Conservation (phyloP, 441 rosid species). For the Gossypium gossypioides region DNA sequence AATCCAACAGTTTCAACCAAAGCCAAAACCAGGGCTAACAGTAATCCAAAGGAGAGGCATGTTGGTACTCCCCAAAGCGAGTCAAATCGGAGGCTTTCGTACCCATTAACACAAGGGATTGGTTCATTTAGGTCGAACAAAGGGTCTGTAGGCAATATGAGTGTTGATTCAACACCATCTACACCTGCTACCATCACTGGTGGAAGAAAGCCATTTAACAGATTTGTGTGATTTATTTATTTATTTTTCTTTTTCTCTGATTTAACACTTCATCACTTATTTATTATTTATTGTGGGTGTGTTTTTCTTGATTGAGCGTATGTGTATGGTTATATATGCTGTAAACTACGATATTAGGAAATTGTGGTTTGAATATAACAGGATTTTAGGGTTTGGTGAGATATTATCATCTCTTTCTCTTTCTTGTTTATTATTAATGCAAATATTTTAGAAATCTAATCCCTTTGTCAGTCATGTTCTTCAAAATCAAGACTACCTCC, state of each 20-base stretch:
- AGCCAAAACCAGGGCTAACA: constrained; percentile 65
- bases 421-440: not conserved
- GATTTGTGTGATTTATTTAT: constrained; percentile 65
- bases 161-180: constrained; percentile 71
- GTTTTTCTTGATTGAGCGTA: constrained; percentile 34
- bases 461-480: not conserved
- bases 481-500: not conserved
- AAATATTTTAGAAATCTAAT: not conserved
- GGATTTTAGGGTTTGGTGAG: constrained; percentile 6
- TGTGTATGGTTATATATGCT: constrained; percentile 28
- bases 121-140: constrained; percentile 57
- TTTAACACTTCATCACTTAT: constrained; percentile 17
- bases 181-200: constrained; percentile 53
- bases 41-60: constrained; percentile 69
- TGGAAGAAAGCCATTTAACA: constrained; percentile 80
- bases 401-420: not conserved
- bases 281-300: constrained; percentile 15
- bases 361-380: constrained; percentile 25
- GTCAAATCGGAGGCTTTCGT: constrained; percentile 58
- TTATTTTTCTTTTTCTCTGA: constrained; percentile 2
- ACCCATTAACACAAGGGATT: constrained; percentile 51
- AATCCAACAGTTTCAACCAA: constrained; percentile 69
- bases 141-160: constrained; percentile 58
- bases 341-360: constrained; percentile 37
- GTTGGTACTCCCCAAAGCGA: constrained; percentile 61